phyloP scores from a whole-genome alignment of 768 basidiomycete species.

The Pulveroboletus sp. region DNA sequence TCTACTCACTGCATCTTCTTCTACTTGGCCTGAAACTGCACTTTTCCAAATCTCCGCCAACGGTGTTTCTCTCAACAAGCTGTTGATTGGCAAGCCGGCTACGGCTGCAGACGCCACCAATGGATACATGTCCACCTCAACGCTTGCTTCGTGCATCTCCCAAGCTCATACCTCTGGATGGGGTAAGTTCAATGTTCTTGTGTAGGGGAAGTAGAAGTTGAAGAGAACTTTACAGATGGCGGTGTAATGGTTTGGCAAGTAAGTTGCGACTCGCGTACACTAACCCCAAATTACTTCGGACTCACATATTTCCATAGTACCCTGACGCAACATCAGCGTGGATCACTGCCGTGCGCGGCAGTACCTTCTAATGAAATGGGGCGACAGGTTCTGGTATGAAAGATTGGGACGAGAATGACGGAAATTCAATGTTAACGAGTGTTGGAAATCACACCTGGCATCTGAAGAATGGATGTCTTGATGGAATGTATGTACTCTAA shows the following conservation, averaged over 20 bases:
- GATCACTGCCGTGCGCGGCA: constrained; percentile 27
- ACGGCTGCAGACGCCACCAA: constrained; percentile 39
- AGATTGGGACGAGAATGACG: too few species aligned
- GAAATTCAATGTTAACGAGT: too few species aligned
- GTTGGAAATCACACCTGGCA: too few species aligned
- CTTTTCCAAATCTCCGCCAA: constrained; percentile 45
- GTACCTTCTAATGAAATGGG: background rate
- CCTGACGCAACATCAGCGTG: constrained; percentile 36
- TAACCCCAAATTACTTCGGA: background rate
- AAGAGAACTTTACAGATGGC: constrained; percentile 20
- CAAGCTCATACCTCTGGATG: constrained; percentile 63
- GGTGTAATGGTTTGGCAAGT: constrained; percentile 43
- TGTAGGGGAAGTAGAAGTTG: background rate
- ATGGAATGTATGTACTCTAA: too few species aligned
- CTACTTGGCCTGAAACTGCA: constrained; percentile 56
- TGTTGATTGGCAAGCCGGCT: constrained; percentile 55
- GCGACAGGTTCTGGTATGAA: too few species aligned
- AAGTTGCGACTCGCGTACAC: background rate
- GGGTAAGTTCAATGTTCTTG: constrained; percentile 44
- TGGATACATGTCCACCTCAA: constrained; percentile 55
- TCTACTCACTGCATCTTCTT: constrained; percentile 55
- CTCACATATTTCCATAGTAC: constrained; percentile 21
- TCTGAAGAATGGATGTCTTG: too few species aligned
- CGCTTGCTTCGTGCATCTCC: constrained; percentile 55
- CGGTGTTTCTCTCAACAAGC: constrained; percentile 44